A percentile compares a stretch with the other conserved stretches of the same genome.
Evolutionary conservation across 1,284 basidiomycete species (phyloP).

Genomic region (Heterobasidion parviporum): DNA sequence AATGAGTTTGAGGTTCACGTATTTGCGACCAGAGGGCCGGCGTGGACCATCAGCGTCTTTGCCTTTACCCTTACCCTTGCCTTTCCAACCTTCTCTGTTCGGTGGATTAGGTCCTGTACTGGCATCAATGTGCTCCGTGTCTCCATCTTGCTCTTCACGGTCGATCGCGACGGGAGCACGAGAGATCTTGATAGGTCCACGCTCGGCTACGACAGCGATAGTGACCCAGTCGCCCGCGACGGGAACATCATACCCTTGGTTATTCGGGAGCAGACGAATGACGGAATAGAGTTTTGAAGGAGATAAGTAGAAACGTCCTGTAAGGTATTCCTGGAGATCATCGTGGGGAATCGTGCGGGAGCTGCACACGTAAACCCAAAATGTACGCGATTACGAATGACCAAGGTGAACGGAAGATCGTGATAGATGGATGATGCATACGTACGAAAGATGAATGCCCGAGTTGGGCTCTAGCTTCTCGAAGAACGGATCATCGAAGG

Average conservation of each 20-base stretch:
- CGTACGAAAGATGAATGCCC: constrained; percentile 75
- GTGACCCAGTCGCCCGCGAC: constrained; percentile 89
- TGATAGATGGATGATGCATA: constrained; percentile 11
- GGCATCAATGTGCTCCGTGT: constrained; percentile 15
- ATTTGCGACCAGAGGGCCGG: constrained; percentile 64
- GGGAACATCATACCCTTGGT: constrained; percentile 84
- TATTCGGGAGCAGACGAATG: constrained; percentile 67
- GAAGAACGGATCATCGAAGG: constrained; percentile 66
- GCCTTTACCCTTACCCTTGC: constrained; percentile 25
- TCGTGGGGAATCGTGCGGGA: constrained; percentile 69
- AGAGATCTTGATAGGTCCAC: constrained; percentile 64
- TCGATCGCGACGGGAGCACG: constrained; percentile 53
- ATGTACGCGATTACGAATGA: background rate
- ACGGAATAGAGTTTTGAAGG: constrained; percentile 86
- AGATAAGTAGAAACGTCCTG: constrained; percentile 79
- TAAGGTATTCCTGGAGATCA: constrained; percentile 76
- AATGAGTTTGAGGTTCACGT: constrained; percentile 80
- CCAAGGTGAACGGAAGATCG: constrained; percentile 1
- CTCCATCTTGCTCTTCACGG: constrained; percentile 28
- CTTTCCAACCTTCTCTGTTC: constrained; percentile 11
- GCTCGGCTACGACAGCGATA: constrained; percentile 83
- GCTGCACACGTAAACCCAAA: constrained; percentile 29
- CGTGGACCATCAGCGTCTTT: constrained; percentile 25
- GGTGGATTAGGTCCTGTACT: constrained; percentile 11
- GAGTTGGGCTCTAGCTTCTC: constrained; percentile 81